Conservation (phyloP, 371 early-diverging fungal genomes). For the Lichtheimia corymbifera region DNA sequence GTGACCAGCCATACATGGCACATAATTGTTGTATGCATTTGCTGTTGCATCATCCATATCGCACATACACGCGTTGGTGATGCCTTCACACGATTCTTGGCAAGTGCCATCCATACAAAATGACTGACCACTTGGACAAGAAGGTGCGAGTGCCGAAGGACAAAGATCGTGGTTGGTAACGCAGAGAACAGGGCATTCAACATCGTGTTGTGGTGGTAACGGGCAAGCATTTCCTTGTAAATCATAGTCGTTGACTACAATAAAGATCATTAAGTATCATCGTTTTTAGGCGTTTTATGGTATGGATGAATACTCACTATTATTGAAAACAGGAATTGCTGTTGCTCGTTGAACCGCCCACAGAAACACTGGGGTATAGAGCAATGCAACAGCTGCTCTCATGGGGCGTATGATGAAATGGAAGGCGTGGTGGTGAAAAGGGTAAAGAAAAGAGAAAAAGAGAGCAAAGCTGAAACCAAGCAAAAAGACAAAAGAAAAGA, state of each 20-base stretch:
- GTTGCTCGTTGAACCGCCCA: constrained; percentile 2
- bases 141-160: constrained; percentile 39
- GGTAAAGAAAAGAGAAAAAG: constrained; percentile 7
- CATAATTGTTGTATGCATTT: constrained; percentile 22
- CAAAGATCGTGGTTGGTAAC: constrained; percentile 41
- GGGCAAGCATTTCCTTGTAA: constrained; percentile 55
- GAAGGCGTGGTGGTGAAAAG: constrained; percentile 3
- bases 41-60: constrained; percentile 21
- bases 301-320: constrained; percentile 4
- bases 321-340: constrained; percentile 22
- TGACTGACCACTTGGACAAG: constrained; percentile 43
- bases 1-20: constrained; percentile 47
- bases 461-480: background rate
- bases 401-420: constrained; percentile 1
- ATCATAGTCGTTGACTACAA: constrained; percentile 54
- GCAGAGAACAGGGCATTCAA: constrained; percentile 55
- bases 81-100: constrained; percentile 41
- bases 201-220: constrained; percentile 32
- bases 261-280: background rate
- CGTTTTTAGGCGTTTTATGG: no score
- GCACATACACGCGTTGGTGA: constrained; percentile 46
- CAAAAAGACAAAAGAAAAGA: constrained; percentile 6
- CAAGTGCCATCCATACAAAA: constrained; percentile 65
- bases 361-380: constrained; percentile 2
- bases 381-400: constrained; percentile 15